Evolutionary conservation across 148 eudicot genomes (phyloP).

Genomic region (Polygonum aviculare): DNA sequence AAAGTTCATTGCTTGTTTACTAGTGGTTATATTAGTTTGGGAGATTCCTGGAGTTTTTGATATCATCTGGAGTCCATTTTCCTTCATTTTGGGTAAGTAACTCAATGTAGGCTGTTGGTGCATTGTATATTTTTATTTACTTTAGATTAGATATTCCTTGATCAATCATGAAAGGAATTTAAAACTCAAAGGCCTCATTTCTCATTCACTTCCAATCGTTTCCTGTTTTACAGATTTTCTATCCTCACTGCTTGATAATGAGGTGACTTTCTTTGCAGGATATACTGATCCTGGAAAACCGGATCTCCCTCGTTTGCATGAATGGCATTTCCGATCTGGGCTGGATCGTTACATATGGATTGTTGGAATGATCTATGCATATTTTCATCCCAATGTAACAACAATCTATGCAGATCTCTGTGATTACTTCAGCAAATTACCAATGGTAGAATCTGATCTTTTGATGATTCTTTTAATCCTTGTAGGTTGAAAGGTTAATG

Average conservation of each 20-base stretch:
- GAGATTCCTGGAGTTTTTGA: conserved; percentile 90
- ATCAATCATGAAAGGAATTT: neutral
- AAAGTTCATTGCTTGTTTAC: conserved; percentile 58
- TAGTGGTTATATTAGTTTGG: conserved; percentile 79
- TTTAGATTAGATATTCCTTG: neutral
- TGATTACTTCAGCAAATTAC: neutral
- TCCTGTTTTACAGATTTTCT: neutral
- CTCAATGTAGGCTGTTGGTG: too few species aligned
- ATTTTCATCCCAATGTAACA: conserved; percentile 78
- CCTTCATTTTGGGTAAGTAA: conserved; percentile 60
- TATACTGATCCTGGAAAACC: conserved; percentile 94
- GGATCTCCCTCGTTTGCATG: conserved; percentile 74
- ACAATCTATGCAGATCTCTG: neutral
- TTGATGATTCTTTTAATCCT: neutral
- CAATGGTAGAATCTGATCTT: neutral
- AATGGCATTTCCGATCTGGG: conserved; percentile 99
- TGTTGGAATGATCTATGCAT: conserved; percentile 92
- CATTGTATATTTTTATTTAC: too few species aligned
- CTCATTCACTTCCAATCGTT: neutral
- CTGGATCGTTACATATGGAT: conserved; percentile 98
- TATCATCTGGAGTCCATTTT: conserved; percentile 65
- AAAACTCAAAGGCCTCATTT: too few species aligned
- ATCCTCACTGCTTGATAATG: neutral
- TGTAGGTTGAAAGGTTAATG: conserved; percentile 86
- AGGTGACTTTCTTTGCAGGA: conserved; percentile 32